A percentile compares a stretch with the other conserved stretches of the same genome.
phyloP scores from a whole-genome alignment of 352 stramenopile genomes.

The Globisporangium heterothallicum region DNA sequence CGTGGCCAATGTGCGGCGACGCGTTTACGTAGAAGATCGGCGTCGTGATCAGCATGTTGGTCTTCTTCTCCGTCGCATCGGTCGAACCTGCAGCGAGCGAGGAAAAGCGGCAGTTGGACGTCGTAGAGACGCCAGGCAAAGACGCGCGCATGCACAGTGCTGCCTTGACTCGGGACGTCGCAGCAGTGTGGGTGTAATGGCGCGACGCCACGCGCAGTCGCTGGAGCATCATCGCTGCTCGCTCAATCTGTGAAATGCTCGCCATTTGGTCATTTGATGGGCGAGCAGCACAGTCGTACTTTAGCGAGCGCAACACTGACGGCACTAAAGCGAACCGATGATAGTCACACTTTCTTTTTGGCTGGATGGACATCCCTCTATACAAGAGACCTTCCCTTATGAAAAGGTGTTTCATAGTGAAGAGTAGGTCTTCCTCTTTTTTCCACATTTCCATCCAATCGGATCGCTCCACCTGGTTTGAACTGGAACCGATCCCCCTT shows the following conservation, averaged over 20 bases:
- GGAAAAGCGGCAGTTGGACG: too few species aligned
- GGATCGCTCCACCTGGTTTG: slow-evolving; percentile 10
- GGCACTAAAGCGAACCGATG: neutral
- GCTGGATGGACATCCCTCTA: too few species aligned
- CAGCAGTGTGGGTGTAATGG: neutral
- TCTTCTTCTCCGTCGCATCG: neutral
- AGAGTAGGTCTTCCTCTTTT: too few species aligned
- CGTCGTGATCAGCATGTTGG: slow-evolving; percentile 87
- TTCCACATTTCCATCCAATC: slow-evolving; percentile 9
- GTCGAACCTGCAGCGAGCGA: too few species aligned
- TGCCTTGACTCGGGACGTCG: neutral
- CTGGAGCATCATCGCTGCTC: neutral
- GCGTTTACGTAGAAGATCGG: slow-evolving; percentile 99
- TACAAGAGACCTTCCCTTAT: too few species aligned
- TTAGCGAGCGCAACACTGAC: neutral
- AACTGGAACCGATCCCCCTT: neutral
- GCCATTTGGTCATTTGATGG: too few species aligned
- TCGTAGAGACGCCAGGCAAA: neutral
- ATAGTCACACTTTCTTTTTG: neutral
- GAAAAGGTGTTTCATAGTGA: too few species aligned
- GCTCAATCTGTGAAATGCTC: too few species aligned
- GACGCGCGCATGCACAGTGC: neutral
- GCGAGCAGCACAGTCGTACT: neutral
- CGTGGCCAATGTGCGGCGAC: slow-evolving; percentile 98
- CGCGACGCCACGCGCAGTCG: slow-evolving; percentile 2